Percentiles rank a stretch among this genome's conserved stretches.
Conservation (phyloP, 306 rosid species). For the Cercis canadensis region DNA sequence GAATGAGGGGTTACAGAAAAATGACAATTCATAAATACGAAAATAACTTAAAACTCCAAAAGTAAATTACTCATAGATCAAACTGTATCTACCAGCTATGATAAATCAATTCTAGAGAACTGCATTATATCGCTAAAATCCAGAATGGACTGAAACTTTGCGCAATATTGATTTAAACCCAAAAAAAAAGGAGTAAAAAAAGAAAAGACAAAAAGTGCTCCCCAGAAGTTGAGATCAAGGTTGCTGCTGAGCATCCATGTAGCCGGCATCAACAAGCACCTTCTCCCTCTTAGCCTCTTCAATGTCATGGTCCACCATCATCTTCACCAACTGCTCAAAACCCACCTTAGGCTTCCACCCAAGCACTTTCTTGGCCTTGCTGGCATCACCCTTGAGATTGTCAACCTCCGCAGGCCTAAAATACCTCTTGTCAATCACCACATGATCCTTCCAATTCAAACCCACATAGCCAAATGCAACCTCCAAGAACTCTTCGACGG, state of each 20-base stretch:
- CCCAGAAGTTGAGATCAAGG: conserved; percentile 52
- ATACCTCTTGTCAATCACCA: conserved; percentile 84
- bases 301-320: conserved; percentile 97
- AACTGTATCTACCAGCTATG: conserved; percentile 29
- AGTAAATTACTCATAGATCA: conserved; percentile 38
- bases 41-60: neutral
- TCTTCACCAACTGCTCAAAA: conserved; percentile 81
- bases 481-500: conserved; percentile 90
- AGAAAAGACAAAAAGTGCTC: neutral
- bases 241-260: conserved; percentile 97
- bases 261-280: conserved; percentile 99
- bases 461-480: conserved; percentile 89
- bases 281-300: conserved; percentile 92
- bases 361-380: conserved; percentile 78
- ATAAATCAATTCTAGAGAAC: conserved; percentile 23
- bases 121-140: conserved; percentile 17
- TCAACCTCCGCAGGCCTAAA: conserved; percentile 92
- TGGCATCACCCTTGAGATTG: conserved; percentile 85
- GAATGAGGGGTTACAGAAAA: conserved; percentile 34
- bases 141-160: neutral
- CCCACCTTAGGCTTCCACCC: conserved; percentile 97
- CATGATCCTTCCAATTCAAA: conserved; percentile 86
- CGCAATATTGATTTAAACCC: conserved; percentile 4
- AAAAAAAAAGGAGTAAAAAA: neutral
- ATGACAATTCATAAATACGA: conserved; percentile 18